Base-by-base conservation (phyloP, 441 rosid genomes). In the Pelargonium exstipulatum region DNA sequence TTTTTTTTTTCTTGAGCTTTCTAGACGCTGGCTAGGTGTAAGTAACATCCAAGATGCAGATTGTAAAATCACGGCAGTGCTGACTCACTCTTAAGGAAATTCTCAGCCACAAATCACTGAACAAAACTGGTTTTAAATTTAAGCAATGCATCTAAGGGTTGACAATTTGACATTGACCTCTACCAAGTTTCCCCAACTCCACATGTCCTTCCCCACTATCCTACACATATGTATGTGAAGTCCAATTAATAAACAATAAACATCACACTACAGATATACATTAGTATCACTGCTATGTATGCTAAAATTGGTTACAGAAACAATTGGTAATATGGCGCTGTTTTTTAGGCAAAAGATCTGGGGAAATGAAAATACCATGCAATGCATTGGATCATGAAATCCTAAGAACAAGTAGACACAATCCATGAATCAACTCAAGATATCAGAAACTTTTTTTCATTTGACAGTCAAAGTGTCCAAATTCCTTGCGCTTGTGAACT, bases 401-500 rank as follows among this genome's bases (percentile, higher is more conserved):
- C 1, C 22, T 51, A 37, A 37, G 58, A 16, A 17, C 58, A n/a
- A n/a, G 16, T 53, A 53, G 60, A 16, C 60, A 53, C 22, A 53
- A 53, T 53, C 17, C 9, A 53, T 53, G 60, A 53, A 53, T 53
- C 22, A 46, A 13, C 4, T 53, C 60, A 53, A 53, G 8, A 55
- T 7, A 53, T 14, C 60, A 53, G 60, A 53, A 14, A 37, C 42
- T 0, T 53, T 55, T 55, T 16, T 22, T 55, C 24, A 55, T 55
- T 55, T 55, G 61, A 55, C 61, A 16, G 61, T 55, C 61, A 16
- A 16, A 55, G 12, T 17, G 9, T 55, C 61, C 61, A 55, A 55
- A 16, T 6, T 55, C 42, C 42, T 37, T 37, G 8, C 42, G 42
- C 42, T 55, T 55, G 24, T 16, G 9, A 16, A 18, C 61, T 37